Base-by-base conservation (phyloP, 192 early-diverging fungal genomes). In the Dissophora ornata region DNA sequence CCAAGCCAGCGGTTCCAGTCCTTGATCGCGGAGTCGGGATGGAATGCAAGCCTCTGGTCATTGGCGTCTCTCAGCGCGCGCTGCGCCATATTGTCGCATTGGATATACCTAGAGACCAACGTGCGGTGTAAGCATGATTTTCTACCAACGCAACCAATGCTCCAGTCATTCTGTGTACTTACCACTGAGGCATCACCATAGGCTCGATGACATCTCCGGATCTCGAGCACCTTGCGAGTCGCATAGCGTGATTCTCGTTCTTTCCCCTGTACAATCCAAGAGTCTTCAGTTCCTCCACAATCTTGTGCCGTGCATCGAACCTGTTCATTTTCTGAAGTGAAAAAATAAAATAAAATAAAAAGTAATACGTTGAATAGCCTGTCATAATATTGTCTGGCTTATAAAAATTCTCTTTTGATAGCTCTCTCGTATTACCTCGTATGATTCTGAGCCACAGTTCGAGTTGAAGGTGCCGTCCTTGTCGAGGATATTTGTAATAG, bases 151-250 rank as follows among this genome's bases (percentile, higher is more conserved):
- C 10, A 40, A 18, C 4, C 15, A 33, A 32, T 34, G 28, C 30
- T 10, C 34, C 24, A 28, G 22, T 22, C 29, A 2, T 15, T n/a
- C n/a, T 32, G 22, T 10, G 2, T 44, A 48, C 65, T 30, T 79
- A 87, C 97, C 97, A 99, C 80, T 99, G 97, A 10, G 97, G 97
- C 84, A 94, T 93, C 66, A 98, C 79, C 77, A 98, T 83, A 4
- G 95, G 97, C 69, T 99, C 97, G 44, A 99, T 95, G 32, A 99
- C 85, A 78, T 99, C 97, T 19, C 92, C 92, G 0, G 97, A 96
- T 42, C 97, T 82, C 29, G 91, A 90, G 57, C 90, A 90, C 11
- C 69, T 75, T 29, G 85, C 90, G 30, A 91, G 69, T 36, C 92
- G 89, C 81, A 95, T 95, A 28, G 86, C 89, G 64, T 91, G 90